Conservation (phyloP, 345 rosid genomes). For the Citrus reticulata region DNA sequence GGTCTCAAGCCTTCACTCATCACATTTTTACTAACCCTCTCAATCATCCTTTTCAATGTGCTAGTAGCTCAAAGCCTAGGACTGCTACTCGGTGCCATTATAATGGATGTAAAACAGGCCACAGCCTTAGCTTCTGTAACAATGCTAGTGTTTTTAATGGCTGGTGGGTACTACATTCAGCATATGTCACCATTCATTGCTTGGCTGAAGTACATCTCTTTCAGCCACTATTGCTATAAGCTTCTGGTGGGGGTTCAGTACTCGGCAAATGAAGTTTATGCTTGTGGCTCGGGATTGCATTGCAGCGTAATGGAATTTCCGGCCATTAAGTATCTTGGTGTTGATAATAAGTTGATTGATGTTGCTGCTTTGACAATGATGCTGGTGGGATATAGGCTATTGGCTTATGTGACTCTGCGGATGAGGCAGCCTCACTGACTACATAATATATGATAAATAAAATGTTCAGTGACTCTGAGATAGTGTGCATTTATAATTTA, state of each 20-base stretch:
- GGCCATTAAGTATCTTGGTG: conserved; percentile 47
- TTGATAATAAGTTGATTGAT: conserved; percentile 51
- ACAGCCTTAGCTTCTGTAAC: conserved; percentile 78
- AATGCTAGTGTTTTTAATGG: conserved; percentile 80
- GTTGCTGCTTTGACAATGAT: conserved; percentile 59
- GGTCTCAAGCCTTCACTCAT: conserved; percentile 75
- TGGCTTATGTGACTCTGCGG: conserved; percentile 77
- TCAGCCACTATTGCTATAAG: conserved; percentile 85
- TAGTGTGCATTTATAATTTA: background rate
- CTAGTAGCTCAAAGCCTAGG: conserved; percentile 87
- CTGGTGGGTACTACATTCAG: conserved; percentile 87
- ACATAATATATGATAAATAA: background rate
- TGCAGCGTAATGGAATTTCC: conserved; percentile 81
- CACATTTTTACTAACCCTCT: conserved; percentile 64
- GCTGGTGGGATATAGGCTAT: conserved; percentile 68
- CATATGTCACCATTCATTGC: conserved; percentile 77
- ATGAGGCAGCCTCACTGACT: conserved; percentile 38
- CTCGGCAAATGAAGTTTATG: conserved; percentile 53
- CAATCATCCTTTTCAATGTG: conserved; percentile 66
- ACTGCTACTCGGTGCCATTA: conserved; percentile 75
- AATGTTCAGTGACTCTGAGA: conserved; percentile 7
- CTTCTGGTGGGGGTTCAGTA: conserved; percentile 79
- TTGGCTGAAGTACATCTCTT: conserved; percentile 84
- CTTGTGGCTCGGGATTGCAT: conserved; percentile 45
- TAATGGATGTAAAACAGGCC: conserved; percentile 81